Evolutionary conservation across 139 green algal genomes (phyloP).

Genomic region (Haematococcus lacustris): DNA sequence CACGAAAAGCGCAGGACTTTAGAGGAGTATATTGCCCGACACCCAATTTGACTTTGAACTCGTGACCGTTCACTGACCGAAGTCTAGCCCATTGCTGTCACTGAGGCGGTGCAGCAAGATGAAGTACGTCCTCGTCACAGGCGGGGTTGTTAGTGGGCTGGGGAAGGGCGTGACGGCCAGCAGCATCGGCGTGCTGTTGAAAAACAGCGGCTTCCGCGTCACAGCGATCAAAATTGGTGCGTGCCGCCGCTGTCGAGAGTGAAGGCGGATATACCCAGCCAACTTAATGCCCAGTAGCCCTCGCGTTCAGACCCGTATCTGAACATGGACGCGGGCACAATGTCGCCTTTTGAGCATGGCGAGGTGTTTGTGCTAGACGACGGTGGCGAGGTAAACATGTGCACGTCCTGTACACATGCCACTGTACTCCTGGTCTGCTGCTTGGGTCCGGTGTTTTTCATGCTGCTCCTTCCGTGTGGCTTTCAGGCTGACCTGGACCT

Average conservation of each 20-base stretch:
- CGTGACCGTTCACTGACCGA: too few relatives aligned
- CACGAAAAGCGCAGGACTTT: neutral
- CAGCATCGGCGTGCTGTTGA: conserved; percentile 91
- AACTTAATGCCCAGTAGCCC: too few relatives aligned
- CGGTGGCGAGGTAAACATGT: conserved; percentile 70
- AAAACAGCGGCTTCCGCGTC: conserved; percentile 83
- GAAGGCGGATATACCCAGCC: too few relatives aligned
- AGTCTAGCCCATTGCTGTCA: too few relatives aligned
- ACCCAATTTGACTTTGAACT: too few relatives aligned
- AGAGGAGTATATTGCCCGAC: neutral
- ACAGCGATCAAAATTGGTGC: conserved; percentile 97
- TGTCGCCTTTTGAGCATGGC: conserved; percentile 99
- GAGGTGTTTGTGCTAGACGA: conserved; percentile 99
- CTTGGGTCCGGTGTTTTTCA: too few relatives aligned
- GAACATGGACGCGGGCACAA: conserved; percentile 98
- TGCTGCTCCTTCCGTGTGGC: too few relatives aligned
- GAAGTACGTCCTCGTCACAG: conserved; percentile 97
- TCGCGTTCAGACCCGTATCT: conserved; percentile 99
- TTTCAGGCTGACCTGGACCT: conserved; percentile 95
- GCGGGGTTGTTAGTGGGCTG: conserved; percentile 93
- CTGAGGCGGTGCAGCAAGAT: conserved; percentile 30
- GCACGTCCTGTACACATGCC: too few relatives aligned
- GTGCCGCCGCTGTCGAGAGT: too few relatives aligned
- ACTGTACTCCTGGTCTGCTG: too few relatives aligned
- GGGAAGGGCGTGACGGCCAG: conserved; percentile 96